Base-by-base conservation (phyloP, 495 filamentous ascomycete genomes). In the Aspergillus olivimuriae region DNA sequence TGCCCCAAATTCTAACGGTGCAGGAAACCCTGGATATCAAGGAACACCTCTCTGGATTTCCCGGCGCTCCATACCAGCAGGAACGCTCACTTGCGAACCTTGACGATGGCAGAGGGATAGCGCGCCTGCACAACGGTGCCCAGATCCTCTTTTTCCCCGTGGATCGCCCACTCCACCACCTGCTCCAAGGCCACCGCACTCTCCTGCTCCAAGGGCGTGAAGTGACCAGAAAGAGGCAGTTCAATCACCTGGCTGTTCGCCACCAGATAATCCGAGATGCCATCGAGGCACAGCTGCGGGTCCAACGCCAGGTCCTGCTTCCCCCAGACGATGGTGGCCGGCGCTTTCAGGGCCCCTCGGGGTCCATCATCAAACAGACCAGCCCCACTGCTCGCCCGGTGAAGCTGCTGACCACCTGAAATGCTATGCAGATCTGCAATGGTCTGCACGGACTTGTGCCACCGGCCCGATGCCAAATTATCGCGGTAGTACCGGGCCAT, bases 241-340 rank as follows among this genome's bases (percentile, higher is more conserved):
- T 65, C 47, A 24, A 73, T 41, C 7, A 73, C 52, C 47, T 73
- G 70, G 22, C 68, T 72, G 10, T 55, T 45, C 14, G 43, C 39
- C 10, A 58, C 55, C 2, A 72, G 57, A 41, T 66, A 73, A 44
- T 73, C 68, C 1, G 54, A 45, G 14, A 73, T 69, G 0, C 70
- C 70, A 48, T 66, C 62, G 12, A 73, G 51, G 34, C 64, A 68
- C 16, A 73, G 48, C n/a, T 53, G 55, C 17, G 43, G 50, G 26
- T 65, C 56, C 10, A 72, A 48, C 12, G 67, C 67, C 32, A 54
- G 34, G 46, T 80, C 75, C 18, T 65, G 47, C 51, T 65, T 50
- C n/a, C 77, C 76, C 63, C 72, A 74, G 18, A 80, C 43, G n/a
- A 79, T 47, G 14, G 75, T 79, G 5, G 72, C 58, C 19, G 56